phyloP scores from a whole-genome alignment of 371 early-diverging fungal genomes.

The Mucor ambiguus region DNA sequence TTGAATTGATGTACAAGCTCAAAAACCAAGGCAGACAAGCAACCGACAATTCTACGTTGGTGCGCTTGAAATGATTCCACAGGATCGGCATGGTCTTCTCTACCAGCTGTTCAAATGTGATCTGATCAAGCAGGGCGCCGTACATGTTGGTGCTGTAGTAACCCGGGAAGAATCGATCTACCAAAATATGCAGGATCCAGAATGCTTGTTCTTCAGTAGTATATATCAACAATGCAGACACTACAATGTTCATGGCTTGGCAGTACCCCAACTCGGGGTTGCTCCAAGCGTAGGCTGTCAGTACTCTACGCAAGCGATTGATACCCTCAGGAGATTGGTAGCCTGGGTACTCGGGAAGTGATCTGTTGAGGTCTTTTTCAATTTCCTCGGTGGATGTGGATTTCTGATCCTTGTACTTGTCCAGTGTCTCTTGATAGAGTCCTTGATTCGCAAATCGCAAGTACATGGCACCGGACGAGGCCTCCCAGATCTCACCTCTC shows the following conservation, averaged over 20 bases:
- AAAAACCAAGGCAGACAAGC: conserved; percentile 97
- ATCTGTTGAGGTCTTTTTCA: conserved; percentile 95
- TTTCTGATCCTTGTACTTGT: conserved; percentile 67
- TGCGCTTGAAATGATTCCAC: conserved; percentile 76
- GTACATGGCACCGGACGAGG: conserved; percentile 88
- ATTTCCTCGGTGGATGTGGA: conserved; percentile 92
- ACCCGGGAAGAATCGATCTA: conserved; percentile 90
- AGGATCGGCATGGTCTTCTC: conserved; percentile 79
- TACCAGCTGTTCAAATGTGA: conserved; percentile 90
- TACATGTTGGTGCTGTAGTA: conserved; percentile 98
- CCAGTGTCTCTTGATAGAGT: conserved; percentile 77
- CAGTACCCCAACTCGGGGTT: conserved; percentile 96
- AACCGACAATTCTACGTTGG: conserved; percentile 93
- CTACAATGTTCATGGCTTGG: conserved; percentile 99
- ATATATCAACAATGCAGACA: conserved; percentile 90
- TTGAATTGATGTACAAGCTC: conserved; percentile 91
- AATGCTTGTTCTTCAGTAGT: conserved; percentile 97
- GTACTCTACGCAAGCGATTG: conserved; percentile 84
- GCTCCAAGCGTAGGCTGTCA: conserved; percentile 85
- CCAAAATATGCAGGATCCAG: conserved; percentile 88
- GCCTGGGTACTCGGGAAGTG: conserved; percentile 92
- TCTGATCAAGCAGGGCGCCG: conserved; percentile 93
- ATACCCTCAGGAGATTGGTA: conserved; percentile 94
- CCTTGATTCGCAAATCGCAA: conserved; percentile 86
- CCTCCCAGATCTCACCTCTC: conserved; percentile 97